A percentile compares a stretch with the other conserved stretches of the same genome.
phyloP scores from a whole-genome alignment of 371 early-diverging fungal genomes.

The Mucor mucedo region DNA sequence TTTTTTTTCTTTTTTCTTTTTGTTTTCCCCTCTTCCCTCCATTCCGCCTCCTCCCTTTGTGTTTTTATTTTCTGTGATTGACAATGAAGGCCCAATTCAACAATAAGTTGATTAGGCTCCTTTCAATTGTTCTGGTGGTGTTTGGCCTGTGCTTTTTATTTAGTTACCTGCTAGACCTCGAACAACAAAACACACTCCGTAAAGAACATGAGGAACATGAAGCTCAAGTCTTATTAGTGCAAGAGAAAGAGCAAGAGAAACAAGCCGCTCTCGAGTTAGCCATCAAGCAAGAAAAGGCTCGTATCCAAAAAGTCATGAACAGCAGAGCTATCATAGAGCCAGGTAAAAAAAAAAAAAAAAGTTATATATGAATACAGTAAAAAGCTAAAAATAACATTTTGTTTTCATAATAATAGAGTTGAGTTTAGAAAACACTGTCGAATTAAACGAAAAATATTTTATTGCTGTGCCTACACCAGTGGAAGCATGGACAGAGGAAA shows the following conservation, averaged over 20 bases:
- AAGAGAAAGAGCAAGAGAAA: slow-evolving; percentile 21
- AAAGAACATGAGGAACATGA: slow-evolving; percentile 29
- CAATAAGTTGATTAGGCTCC: slow-evolving; percentile 21
- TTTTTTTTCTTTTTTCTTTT: neutral
- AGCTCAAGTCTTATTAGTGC: neutral
- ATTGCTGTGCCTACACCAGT: slow-evolving; percentile 30
- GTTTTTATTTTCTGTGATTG: neutral
- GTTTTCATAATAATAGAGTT: slow-evolving; percentile 11
- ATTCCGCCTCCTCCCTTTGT: neutral
- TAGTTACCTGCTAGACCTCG: slow-evolving; percentile 20
- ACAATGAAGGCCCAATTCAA: slow-evolving; percentile 27
- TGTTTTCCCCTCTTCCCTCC: neutral
- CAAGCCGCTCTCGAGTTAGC: neutral
- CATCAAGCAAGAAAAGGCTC: slow-evolving; percentile 15
- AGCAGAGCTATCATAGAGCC: slow-evolving; percentile 31
- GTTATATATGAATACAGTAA: neutral
- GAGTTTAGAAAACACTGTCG: slow-evolving; percentile 20
- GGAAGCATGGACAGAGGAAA: slow-evolving; percentile 29
- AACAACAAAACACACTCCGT: slow-evolving; percentile 19
- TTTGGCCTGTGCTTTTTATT: slow-evolving; percentile 21
- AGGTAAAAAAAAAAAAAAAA: slow-evolving; percentile 10
- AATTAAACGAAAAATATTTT: slow-evolving; percentile 24
- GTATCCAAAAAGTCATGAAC: slow-evolving; percentile 12
- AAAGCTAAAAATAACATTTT: no score
- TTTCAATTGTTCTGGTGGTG: slow-evolving; percentile 20